These are phyloP conservation scores for Boletus mariae DNA, from an alignment of 1,284 basidiomycete genomes.

Conservation along the genomic window DNA sequence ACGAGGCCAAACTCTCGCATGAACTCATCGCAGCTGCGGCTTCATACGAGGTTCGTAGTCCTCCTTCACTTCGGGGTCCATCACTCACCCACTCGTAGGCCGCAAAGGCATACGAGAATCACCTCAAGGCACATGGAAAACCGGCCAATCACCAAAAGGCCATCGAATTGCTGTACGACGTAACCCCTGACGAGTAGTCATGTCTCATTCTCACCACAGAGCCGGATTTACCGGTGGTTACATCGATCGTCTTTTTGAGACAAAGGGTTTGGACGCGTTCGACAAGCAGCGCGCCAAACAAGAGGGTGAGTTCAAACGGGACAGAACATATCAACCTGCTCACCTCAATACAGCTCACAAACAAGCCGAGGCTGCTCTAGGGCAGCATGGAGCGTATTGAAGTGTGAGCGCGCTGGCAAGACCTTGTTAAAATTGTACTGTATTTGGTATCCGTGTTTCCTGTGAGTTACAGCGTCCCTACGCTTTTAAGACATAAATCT, in stretches of 20 bases:
- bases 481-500: constrained; percentile 69
- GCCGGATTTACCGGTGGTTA: constrained; percentile 27
- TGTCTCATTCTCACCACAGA: constrained; percentile 11
- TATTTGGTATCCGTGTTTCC: constrained; percentile 10
- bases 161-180: constrained; percentile 24
- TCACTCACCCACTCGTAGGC: constrained; percentile 17
- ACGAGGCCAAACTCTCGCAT: constrained; percentile 26
- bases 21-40: constrained; percentile 27
- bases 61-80: not conserved
- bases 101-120: constrained; percentile 29
- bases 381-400: constrained; percentile 17
- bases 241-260: constrained; percentile 26
- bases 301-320: constrained; percentile 17
- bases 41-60: constrained; percentile 21
- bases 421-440: constrained; percentile 3
- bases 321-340: not conserved
- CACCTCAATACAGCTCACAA: constrained; percentile 15
- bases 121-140: constrained; percentile 16
- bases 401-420: not conserved
- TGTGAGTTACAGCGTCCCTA: constrained; percentile 43
- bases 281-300: constrained; percentile 17
- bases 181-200: not conserved
- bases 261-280: constrained; percentile 21
- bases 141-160: constrained; percentile 26
- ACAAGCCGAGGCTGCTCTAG: constrained; percentile 6